Conservation (phyloP, 208 protist species). For the Leishmania gerbilli region DNA sequence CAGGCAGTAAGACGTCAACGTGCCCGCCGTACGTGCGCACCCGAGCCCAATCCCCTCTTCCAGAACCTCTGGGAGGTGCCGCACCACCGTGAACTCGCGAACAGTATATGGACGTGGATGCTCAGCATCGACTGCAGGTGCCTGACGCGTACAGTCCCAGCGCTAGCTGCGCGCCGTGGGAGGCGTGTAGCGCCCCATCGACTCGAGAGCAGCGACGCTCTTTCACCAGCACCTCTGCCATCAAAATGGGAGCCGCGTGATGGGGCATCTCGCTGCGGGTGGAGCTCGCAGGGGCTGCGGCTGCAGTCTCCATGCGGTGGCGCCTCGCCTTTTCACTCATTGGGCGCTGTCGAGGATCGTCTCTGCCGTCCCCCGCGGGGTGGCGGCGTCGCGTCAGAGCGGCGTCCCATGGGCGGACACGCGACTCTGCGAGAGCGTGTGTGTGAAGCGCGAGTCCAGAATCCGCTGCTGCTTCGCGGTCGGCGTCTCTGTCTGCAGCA, state of each 20-base stretch:
- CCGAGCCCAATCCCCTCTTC: constrained; percentile 24
- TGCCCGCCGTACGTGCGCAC: constrained; percentile 42
- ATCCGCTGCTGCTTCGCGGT: too few species aligned
- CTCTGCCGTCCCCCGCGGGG: too few species aligned
- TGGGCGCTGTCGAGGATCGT: background rate
- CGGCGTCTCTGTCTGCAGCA: background rate
- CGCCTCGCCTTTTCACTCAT: too few species aligned
- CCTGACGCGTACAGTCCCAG: constrained; percentile 6
- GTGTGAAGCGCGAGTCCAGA: too few species aligned
- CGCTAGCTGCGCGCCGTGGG: background rate
- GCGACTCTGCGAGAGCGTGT: too few species aligned
- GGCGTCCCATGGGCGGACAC: too few species aligned
- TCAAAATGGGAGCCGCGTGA: too few species aligned
- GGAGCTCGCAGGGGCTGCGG: background rate
- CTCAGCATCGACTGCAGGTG: constrained; percentile 33
- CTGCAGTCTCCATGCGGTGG: background rate
- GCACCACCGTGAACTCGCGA: constrained; percentile 3
- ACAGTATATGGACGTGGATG: constrained; percentile 22
- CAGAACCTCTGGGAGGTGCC: constrained; percentile 29
- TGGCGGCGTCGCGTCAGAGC: too few species aligned
- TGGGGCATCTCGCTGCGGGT: background rate
- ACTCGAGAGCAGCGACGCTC: too few species aligned
- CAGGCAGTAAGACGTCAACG: constrained; percentile 42
- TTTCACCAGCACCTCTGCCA: too few species aligned
- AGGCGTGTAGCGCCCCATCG: background rate